A percentile compares a stretch with the other conserved stretches of the same genome.
Conservation (phyloP, 805 yeast genomes). For the Candida manassasensis region DNA sequence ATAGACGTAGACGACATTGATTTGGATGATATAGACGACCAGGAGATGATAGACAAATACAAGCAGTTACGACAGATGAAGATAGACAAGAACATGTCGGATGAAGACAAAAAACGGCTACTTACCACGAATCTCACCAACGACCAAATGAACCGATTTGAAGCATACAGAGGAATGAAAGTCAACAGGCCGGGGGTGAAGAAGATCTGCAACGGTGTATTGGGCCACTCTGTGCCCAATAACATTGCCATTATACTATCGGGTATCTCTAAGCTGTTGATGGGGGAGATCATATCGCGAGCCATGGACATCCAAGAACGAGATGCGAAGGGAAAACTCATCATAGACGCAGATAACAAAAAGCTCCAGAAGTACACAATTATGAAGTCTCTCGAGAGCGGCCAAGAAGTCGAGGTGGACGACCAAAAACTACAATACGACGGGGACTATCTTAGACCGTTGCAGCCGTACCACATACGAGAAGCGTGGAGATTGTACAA, state of each 20-base stretch:
- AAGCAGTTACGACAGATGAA: constrained; percentile 28
- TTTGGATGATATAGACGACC: constrained; percentile 32
- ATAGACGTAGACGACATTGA: constrained; percentile 13
- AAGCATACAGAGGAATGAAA: constrained; percentile 73
- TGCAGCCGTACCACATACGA: constrained; percentile 77
- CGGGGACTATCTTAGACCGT: constrained; percentile 52
- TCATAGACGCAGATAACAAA: constrained; percentile 33
- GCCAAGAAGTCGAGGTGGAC: constrained; percentile 27
- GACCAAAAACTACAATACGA: constrained; percentile 20
- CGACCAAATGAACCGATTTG: constrained; percentile 85
- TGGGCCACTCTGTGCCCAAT: constrained; percentile 76
- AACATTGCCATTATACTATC: constrained; percentile 77
- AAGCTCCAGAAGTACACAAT: constrained; percentile 33
- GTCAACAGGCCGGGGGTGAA: constrained; percentile 65
- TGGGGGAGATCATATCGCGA: constrained; percentile 84
- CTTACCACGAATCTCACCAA: constrained; percentile 69
- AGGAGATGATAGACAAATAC: constrained; percentile 27
- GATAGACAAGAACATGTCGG: constrained; percentile 21
- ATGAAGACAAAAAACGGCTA: constrained; percentile 57
- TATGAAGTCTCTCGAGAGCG: constrained; percentile 36
- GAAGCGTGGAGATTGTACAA: constrained; percentile 84
- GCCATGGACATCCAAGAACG: constrained; percentile 69
- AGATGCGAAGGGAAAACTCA: constrained; percentile 41
- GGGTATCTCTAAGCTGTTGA: constrained; percentile 81
- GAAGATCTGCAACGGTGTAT: constrained; percentile 70